Base-by-base conservation (phyloP, 441 rosid genomes). In the Euphorbia schlechtendalii region DNA sequence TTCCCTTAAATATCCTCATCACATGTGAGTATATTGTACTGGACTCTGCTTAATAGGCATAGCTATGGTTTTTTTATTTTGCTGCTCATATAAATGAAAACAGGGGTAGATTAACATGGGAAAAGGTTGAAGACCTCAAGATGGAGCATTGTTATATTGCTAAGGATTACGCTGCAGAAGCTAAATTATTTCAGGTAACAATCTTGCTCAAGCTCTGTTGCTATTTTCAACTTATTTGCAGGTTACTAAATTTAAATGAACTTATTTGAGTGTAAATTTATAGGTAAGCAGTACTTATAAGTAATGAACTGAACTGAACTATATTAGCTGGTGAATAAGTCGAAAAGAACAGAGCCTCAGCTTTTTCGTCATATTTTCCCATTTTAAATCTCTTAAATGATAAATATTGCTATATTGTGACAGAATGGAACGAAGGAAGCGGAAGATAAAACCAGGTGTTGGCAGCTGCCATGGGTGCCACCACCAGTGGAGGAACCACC, bases 391-490 rank as follows among this genome's bases (percentile, higher is more conserved):
- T 30, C 18, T 61, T 58, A 69, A 70, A 65, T 8, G 12, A 40
- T 58, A 32, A 71, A 62, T 2, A 41, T 66, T 68, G 68, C 14
- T 60, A 54, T 73, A 59, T 67, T 76, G 76, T 72, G 60, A 68
- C 82, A 92, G 98, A 88, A 83, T 78, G 89, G 89, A 60, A 77
- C 81, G 69, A 81, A 88, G 75, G 90, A 90, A 81, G 96, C 92
- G 64, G 94, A 88, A 76, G 90, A 84, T 55, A 92, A 84, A 77
- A 84, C 92, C 30, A 86, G 90, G 79, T 74, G 80, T 69, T 92
- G 98, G 98, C 96, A 88, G 82, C 94, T 92, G 41, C 92, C 92
- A 41, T 90, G 97, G 97, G 83, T 85, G 70, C 92, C 97, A 49
- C 97, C 90, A 22, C 89, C 90, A 20, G 70, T 75, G 10, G 98